Evolutionary conservation across 139 green algal genomes (phyloP), one percentile per base, ranked within the genome.

Genomic region (Chlorella sp.): DNA sequence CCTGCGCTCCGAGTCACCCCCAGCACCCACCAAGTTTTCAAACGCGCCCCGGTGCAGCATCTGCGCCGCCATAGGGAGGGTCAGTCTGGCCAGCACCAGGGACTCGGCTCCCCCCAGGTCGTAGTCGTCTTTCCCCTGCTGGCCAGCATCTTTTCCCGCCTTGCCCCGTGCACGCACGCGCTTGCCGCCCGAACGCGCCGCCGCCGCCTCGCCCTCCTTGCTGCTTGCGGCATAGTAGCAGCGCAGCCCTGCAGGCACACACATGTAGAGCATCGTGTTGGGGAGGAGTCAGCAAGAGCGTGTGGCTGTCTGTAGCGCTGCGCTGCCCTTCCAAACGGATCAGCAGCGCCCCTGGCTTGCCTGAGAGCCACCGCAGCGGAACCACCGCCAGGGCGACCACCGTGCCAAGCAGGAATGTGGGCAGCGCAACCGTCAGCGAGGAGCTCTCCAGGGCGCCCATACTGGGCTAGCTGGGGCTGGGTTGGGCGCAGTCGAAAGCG

Each of bases 31-130:
- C 78, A 90, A 32, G 64, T 73, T 90, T 11, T 90, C 80, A 48
- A 87, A 71, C 11, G 78, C 60, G 21, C 36, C 77, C 18, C 39
- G 64, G 40, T 86, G 81, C 26, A 32, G 5, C 28, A 86, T 30
- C 60, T 86, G 64, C 12, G 15, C 40, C 1, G 64, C 48, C n/a
- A 69, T 26, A 18, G 40, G 87, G 24, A 48, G 78, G 28, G 37
- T 75, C 18, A 90, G 78, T 2, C 32, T 40, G 15, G 64, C 66
- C 39, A 90, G 21, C 2, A 86, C 36, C 36, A 90, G 78, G 34
- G 39, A 24, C 64, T 90, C 87, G 26, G 87, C 87, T 2, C 87
- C 87, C 2, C 87, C 87, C 21, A 90, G 64, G 40, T 90, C 87
- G 15, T 81, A 40, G 14, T 90, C 87, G 34, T 87, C 48, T 22